phyloP scores from a whole-genome alignment of 2,329 filamentous ascomycete species.

The Aspergillus neoniger region DNA sequence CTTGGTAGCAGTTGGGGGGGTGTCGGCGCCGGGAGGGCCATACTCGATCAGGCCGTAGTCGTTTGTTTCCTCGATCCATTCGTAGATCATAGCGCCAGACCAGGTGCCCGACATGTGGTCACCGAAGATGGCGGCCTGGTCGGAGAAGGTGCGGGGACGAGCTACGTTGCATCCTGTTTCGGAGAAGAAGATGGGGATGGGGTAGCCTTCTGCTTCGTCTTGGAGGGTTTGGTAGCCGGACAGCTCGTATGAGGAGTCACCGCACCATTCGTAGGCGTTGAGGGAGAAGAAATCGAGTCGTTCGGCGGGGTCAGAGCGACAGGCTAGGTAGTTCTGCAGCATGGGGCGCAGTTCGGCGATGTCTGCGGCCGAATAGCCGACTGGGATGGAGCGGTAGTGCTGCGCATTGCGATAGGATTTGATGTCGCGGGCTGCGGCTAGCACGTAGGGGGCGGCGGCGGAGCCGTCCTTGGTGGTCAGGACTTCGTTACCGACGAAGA shows the following conservation, averaged over 20 bases:
- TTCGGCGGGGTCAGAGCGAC: slow-evolving; percentile 67
- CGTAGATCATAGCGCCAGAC: slow-evolving; percentile 82
- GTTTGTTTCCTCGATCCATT: slow-evolving; percentile 86
- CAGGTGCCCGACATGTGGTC: slow-evolving; percentile 67
- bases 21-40: slow-evolving; percentile 59
- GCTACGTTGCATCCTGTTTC: slow-evolving; percentile 77
- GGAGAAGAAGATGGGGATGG: slow-evolving; percentile 85
- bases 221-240: slow-evolving; percentile 73
- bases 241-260: slow-evolving; percentile 54
- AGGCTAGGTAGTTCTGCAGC: slow-evolving; percentile 75
- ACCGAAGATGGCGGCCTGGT: slow-evolving; percentile 77
- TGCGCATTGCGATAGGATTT: slow-evolving; percentile 77
- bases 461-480: slow-evolving; percentile 55
- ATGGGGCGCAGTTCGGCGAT: slow-evolving; percentile 69
- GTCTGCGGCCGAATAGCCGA: slow-evolving; percentile 86
- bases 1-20: slow-evolving; percentile 43
- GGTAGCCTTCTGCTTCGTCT: slow-evolving; percentile 67
- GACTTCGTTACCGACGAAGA: slow-evolving; percentile 88
- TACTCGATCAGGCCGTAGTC: slow-evolving; percentile 81
- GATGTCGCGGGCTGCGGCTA: slow-evolving; percentile 77
- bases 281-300: slow-evolving; percentile 80
- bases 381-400: slow-evolving; percentile 76
- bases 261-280: slow-evolving; percentile 84
- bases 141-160: slow-evolving; percentile 47
- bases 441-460: slow-evolving; percentile 76